A percentile compares a stretch with the other conserved stretches of the same genome.
Evolutionary conservation across 2,329 filamentous ascomycete genomes (phyloP).

Genomic region (Leptographium radiaticola): DNA sequence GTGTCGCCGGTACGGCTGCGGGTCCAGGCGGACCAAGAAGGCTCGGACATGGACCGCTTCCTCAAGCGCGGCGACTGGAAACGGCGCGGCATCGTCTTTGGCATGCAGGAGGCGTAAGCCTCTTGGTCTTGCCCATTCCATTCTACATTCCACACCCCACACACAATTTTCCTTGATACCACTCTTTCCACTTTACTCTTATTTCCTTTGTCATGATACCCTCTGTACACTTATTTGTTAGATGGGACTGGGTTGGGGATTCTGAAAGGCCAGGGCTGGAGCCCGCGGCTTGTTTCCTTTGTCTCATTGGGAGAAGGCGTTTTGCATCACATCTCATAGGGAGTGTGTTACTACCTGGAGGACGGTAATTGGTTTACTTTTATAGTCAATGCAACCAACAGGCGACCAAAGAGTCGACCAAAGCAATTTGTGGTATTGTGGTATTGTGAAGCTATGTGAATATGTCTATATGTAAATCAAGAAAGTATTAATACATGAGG

Average conservation of each 20-base stretch:
- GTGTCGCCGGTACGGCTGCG: constrained; percentile 11
- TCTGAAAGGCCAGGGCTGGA: too few relatives aligned
- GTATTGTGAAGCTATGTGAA: too few relatives aligned
- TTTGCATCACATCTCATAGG: too few relatives aligned
- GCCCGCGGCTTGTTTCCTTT: too few relatives aligned
- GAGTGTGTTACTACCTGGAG: too few relatives aligned
- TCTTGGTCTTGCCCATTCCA: neutral
- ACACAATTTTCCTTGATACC: neutral
- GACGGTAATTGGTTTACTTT: too few relatives aligned
- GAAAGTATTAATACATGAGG: too few relatives aligned
- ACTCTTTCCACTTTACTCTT: neutral
- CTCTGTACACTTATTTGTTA: neutral
- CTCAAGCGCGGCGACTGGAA: constrained; percentile 23
- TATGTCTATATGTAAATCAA: too few relatives aligned
- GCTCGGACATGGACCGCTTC: constrained; percentile 15
- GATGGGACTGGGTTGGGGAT: neutral
- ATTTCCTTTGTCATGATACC: neutral
- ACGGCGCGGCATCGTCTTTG: constrained; percentile 22
- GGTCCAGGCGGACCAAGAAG: constrained; percentile 8
- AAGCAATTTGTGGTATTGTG: too few relatives aligned
- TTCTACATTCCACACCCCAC: neutral
- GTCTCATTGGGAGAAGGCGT: too few relatives aligned
- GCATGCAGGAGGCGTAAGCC: constrained; percentile 15
- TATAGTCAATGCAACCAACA: too few relatives aligned
- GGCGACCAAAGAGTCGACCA: too few relatives aligned